Percentiles rank a stretch among this genome's conserved stretches.
Conservation (phyloP, 352 stramenopile species). For the Elongisporangium anandrum region DNA sequence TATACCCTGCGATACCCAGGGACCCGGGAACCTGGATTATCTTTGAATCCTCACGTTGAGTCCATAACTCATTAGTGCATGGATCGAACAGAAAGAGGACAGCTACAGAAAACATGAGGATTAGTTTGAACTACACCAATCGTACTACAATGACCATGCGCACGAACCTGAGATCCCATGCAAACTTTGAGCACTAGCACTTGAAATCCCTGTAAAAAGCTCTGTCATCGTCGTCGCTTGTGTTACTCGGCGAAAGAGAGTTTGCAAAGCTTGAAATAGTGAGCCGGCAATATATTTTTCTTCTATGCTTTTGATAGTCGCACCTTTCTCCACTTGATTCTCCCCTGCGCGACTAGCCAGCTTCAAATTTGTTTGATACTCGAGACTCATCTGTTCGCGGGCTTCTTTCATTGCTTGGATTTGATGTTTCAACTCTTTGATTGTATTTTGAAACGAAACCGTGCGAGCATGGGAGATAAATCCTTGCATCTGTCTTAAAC, state of each 20-base stretch:
- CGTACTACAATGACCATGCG: background rate
- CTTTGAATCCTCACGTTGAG: conserved; percentile 37
- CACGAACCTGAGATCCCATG: conserved; percentile 27
- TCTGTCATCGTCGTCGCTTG: conserved; percentile 27
- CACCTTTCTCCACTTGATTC: background rate
- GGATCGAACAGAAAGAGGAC: conserved; percentile 63
- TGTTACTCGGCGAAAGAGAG: conserved; percentile 41
- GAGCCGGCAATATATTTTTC: conserved; percentile 14
- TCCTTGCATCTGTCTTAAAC: conserved; percentile 20
- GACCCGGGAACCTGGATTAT: conserved; percentile 45
- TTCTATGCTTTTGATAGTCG: conserved; percentile 3
- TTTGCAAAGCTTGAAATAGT: conserved; percentile 33
- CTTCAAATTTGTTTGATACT: background rate
- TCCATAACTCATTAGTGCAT: conserved; percentile 63
- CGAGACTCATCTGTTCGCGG: background rate
- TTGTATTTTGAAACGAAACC: background rate
- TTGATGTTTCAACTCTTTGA: conserved; percentile 1
- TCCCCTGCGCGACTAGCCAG: background rate
- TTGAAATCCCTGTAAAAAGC: conserved; percentile 34
- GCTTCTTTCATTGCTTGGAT: background rate
- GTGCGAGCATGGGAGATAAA: conserved; percentile 30
- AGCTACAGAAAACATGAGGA: conserved; percentile 10
- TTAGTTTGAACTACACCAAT: background rate
- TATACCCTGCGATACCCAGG: conserved; percentile 50
- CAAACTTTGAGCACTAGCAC: conserved; percentile 34